phyloP scores from a whole-genome alignment of 106 monocot genomes.

The Acanthochlamys bracteata region DNA sequence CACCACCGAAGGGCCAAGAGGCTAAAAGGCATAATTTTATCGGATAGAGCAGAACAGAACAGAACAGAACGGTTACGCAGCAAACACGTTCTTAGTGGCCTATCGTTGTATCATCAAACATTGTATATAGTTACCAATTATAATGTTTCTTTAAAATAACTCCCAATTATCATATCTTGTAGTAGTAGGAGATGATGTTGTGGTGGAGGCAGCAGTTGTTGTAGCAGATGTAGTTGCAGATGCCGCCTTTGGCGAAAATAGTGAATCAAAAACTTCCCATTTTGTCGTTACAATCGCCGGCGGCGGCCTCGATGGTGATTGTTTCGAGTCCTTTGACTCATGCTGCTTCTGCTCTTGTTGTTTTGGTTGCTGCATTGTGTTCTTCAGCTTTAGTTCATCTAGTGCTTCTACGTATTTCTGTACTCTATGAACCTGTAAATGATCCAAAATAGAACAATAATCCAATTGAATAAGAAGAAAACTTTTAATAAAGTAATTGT shows the following conservation, averaged over 20 bases:
- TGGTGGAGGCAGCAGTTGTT: neutral
- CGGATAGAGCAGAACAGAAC: too few species aligned
- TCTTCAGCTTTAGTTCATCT: slow-evolving; percentile 42
- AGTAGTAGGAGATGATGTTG: neutral
- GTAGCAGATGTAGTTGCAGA: slow-evolving; percentile 3
- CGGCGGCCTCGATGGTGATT: neutral
- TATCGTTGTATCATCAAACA: too few species aligned
- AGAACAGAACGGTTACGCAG: too few species aligned
- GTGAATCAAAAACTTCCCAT: slow-evolving; percentile 30
- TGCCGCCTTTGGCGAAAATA: slow-evolving; percentile 12
- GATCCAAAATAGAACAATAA: neutral
- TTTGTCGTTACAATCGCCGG: slow-evolving; percentile 15
- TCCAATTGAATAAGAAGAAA: neutral
- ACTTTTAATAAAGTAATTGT: neutral
- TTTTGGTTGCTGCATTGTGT: slow-evolving; percentile 17
- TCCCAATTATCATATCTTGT: neutral
- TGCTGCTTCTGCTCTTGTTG: slow-evolving; percentile 8
- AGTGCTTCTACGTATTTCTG: slow-evolving; percentile 61
- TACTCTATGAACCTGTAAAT: slow-evolving; percentile 42
- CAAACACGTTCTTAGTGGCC: too few species aligned
- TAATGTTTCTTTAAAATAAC: neutral
- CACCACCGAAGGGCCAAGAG: too few species aligned
- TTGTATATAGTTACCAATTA: too few species aligned
- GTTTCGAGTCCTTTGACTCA: neutral
- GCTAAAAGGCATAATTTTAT: too few species aligned